Conservation (phyloP, 169 alveolate species). For the Plasmodium vinckei region DNA sequence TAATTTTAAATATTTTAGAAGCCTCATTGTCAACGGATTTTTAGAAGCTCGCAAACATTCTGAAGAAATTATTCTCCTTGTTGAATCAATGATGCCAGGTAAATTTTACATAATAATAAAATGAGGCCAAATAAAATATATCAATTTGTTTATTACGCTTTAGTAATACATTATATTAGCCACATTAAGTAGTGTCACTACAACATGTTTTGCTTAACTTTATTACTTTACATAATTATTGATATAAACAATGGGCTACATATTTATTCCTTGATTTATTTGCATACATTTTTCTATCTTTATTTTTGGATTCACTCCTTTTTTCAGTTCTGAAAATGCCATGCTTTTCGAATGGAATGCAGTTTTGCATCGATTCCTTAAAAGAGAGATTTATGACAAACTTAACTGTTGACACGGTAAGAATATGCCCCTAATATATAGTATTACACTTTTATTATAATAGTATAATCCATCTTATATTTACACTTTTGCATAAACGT, state of each 20-base stretch:
- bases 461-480: neutral
- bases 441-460: neutral
- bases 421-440: neutral
- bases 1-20: slow-evolving; percentile 91
- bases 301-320: neutral
- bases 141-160: neutral
- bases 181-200: no score
- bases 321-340: slow-evolving; percentile 90
- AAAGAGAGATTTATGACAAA: slow-evolving; percentile 89
- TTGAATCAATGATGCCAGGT: slow-evolving; percentile 92
- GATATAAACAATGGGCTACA: no score
- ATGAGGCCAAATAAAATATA: neutral
- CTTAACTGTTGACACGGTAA: slow-evolving; percentile 85
- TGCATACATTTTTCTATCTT: no score
- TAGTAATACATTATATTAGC: no score
- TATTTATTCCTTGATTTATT: no score
- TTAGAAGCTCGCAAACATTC: slow-evolving; percentile 92
- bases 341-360: slow-evolving; percentile 90
- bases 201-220: no score
- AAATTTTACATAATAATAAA: neutral
- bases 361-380: slow-evolving; percentile 82
- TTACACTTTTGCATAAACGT: neutral
- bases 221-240: no score
- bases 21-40: slow-evolving; percentile 89
- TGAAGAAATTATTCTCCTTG: slow-evolving; percentile 90